phyloP scores from a whole-genome alignment of 2,329 filamentous ascomycete species.

The Aspergillus pseudotamarii region DNA sequence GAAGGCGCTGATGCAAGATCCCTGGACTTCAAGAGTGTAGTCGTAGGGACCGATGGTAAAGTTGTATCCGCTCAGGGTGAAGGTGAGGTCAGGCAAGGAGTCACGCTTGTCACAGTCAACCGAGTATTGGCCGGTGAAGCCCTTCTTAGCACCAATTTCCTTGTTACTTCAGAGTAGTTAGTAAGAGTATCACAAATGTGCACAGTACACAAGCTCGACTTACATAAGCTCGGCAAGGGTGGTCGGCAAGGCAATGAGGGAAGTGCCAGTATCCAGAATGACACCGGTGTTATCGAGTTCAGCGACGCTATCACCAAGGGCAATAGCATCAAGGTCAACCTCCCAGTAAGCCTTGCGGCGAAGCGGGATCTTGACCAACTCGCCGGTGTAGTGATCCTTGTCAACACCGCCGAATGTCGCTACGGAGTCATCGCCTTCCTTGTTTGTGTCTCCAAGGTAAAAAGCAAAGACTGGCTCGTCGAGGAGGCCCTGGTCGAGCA shows the following conservation, averaged over 20 bases:
- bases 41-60: conserved; percentile 88
- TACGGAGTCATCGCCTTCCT: conserved; percentile 75
- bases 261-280: conserved; percentile 97
- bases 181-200: conserved; percentile 1
- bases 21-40: conserved; percentile 94
- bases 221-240: conserved; percentile 87
- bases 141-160: conserved; percentile 97
- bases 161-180: conserved; percentile 64
- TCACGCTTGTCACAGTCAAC: conserved; percentile 85
- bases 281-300: conserved; percentile 93
- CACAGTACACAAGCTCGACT: conserved; percentile 33
- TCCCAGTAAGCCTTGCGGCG: conserved; percentile 99
- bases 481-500: conserved; percentile 85
- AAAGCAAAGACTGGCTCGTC: conserved; percentile 96
- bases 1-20: conserved; percentile 95
- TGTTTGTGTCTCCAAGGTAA: conserved; percentile 80
- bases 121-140: conserved; percentile 94
- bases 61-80: conserved; percentile 86
- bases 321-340: conserved; percentile 91
- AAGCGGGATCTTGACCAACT: conserved; percentile 90
- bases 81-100: conserved; percentile 85
- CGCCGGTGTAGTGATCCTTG: conserved; percentile 76
- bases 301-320: conserved; percentile 81
- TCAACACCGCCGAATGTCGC: conserved; percentile 89
- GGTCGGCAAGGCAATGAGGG: conserved; percentile 90